These are phyloP conservation scores for Mallotus repandus DNA, from an alignment of 441 rosid species.

Conservation along the genomic window DNA sequence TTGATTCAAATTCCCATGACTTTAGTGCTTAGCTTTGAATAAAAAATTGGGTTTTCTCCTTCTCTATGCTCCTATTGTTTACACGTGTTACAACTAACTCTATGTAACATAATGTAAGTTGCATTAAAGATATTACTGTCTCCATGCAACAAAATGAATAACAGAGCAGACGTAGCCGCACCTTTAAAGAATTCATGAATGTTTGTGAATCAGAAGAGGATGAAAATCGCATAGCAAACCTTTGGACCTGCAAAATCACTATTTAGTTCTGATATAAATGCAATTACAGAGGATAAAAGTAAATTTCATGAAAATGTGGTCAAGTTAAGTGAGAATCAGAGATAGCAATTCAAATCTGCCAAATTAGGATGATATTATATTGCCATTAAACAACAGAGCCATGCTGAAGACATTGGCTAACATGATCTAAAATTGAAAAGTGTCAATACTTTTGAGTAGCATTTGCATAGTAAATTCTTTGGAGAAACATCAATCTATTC, in stretches of 20 bases:
- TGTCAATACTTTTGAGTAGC: neutral
- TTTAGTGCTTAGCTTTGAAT: neutral
- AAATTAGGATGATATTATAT: neutral
- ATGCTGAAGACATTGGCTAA: neutral
- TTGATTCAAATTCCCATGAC: neutral
- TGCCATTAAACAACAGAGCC: neutral
- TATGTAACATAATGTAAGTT: neutral
- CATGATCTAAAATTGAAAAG: neutral
- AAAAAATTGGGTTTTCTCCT: neutral
- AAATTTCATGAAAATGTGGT: neutral
- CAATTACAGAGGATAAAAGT: neutral
- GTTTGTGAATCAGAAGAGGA: constrained; percentile 18
- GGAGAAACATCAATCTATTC: neutral
- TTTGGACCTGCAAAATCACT: constrained; percentile 25
- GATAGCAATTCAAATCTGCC: neutral
- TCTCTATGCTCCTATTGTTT: neutral
- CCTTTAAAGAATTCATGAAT: constrained; percentile 23
- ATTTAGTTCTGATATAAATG: neutral
- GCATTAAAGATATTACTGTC: neutral
- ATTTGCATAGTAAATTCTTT: neutral
- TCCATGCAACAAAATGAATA: neutral
- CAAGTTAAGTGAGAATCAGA: neutral
- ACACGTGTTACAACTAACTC: neutral
- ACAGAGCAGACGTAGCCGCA: neutral
- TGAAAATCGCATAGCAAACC: constrained; percentile 24